These are phyloP conservation scores for Xylariaceae sp. DNA, from an alignment of 2,329 filamentous ascomycete genomes.

Conservation along the genomic window DNA sequence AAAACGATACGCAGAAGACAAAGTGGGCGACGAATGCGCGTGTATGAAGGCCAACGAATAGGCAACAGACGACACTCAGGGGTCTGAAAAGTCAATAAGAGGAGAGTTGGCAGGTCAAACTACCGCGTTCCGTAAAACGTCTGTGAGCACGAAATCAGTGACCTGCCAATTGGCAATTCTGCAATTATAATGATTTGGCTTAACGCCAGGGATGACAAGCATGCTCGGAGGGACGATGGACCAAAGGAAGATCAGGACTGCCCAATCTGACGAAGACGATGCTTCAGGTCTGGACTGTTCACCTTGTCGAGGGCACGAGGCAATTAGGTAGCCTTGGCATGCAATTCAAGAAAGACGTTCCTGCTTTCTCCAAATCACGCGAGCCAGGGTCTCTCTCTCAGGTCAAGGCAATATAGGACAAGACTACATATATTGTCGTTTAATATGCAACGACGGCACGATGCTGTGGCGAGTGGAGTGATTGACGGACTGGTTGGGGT, in stretches of 20 bases:
- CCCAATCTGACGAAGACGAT: constrained; percentile 32
- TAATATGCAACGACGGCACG: constrained; percentile 39
- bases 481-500: constrained; percentile 21
- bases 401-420: constrained; percentile 39
- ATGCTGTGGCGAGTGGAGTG: constrained; percentile 20
- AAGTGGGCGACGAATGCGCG: constrained; percentile 37
- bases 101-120: constrained; percentile 30
- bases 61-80: constrained; percentile 31
- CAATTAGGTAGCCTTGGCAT: constrained; percentile 37
- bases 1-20: constrained; percentile 28
- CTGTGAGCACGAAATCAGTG: constrained; percentile 21
- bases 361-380: constrained; percentile 29
- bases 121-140: constrained; percentile 24
- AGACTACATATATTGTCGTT: constrained; percentile 39
- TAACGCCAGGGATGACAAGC: constrained; percentile 28
- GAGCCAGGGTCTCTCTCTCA: constrained; percentile 30
- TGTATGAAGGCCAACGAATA: constrained; percentile 27
- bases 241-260: constrained; percentile 36
- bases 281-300: constrained; percentile 24
- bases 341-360: constrained; percentile 34
- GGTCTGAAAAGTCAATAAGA: constrained; percentile 22
- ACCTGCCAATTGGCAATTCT: constrained; percentile 16
- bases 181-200: constrained; percentile 30
- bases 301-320: constrained; percentile 27
- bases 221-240: constrained; percentile 35